These are phyloP conservation scores for Microcera coccophila DNA, from an alignment of 2,329 filamentous ascomycete species.

Conservation along the genomic window DNA sequence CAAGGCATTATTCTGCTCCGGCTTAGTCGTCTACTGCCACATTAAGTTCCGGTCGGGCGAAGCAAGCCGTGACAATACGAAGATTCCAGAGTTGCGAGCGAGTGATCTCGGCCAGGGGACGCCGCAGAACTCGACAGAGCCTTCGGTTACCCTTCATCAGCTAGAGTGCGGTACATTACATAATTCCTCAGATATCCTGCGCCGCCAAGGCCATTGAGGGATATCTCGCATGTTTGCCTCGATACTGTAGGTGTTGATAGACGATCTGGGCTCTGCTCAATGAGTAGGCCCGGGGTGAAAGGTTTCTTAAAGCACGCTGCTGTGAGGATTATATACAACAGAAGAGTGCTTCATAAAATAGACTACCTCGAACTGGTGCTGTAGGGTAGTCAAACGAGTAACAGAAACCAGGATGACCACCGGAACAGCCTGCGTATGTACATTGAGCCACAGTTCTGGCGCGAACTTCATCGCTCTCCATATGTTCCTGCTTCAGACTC, in stretches of 20 bases:
- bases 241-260: neutral
- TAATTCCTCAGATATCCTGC: constrained; percentile 1
- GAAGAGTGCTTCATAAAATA: too few relatives aligned
- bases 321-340: too few relatives aligned
- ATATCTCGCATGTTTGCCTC: constrained; percentile 3
- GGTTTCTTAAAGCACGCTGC: too few relatives aligned
- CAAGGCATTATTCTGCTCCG: constrained; percentile 4
- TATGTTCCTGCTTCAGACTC: too few relatives aligned
- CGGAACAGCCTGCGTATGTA: too few relatives aligned
- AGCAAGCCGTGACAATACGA: constrained; percentile 1
- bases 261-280: too few relatives aligned
- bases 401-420: too few relatives aligned
- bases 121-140: neutral
- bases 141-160: constrained; percentile 1
- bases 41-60: constrained; percentile 1
- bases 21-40: constrained; percentile 1
- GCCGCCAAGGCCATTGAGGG: constrained; percentile 3
- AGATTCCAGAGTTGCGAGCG: constrained; percentile 4
- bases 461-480: too few relatives aligned
- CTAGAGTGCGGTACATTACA: constrained; percentile 1
- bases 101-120: neutral
- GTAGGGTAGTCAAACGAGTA: too few relatives aligned
- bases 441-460: too few relatives aligned
- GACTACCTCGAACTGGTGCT: too few relatives aligned
- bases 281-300: too few relatives aligned